These are phyloP conservation scores for Podila minutissima DNA, from an alignment of 192 early-diverging fungal genomes.

Conservation along the genomic window DNA sequence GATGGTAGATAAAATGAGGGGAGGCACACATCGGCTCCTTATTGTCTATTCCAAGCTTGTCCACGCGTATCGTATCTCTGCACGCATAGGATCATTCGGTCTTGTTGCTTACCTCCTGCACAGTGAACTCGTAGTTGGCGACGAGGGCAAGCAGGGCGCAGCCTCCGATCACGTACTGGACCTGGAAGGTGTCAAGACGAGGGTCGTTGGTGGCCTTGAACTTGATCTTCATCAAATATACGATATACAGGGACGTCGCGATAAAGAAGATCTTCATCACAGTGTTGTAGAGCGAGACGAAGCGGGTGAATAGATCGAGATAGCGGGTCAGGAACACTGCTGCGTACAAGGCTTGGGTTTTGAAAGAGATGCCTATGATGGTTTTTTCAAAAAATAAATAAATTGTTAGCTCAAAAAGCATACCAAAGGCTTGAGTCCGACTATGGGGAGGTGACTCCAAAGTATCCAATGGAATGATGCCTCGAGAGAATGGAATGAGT, in stretches of 20 bases:
- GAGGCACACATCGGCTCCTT: too few species aligned
- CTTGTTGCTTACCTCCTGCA: constrained; percentile 69
- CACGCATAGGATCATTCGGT: too few species aligned
- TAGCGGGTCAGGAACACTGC: constrained; percentile 95
- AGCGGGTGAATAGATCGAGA: constrained; percentile 84
- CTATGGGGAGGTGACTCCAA: too few species aligned
- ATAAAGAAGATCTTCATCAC: constrained; percentile 98
- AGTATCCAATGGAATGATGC: too few species aligned
- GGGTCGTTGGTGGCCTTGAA: constrained; percentile 95
- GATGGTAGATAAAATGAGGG: not conserved
- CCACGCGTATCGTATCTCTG: too few species aligned
- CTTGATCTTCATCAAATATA: constrained; percentile 87
- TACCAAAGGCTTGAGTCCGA: too few species aligned
- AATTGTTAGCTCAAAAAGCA: too few species aligned
- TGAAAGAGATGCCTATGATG: constrained; percentile 92
- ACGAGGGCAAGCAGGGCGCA: constrained; percentile 76
- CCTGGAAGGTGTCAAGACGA: constrained; percentile 88
- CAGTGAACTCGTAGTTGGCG: constrained; percentile 75
- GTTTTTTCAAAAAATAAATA: too few species aligned
- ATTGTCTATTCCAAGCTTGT: too few species aligned
- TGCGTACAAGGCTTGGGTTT: constrained; percentile 93
- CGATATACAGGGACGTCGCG: constrained; percentile 82
- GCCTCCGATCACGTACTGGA: constrained; percentile 85
- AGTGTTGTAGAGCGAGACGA: constrained; percentile 90
- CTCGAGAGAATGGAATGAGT: too few species aligned